phyloP scores from a whole-genome alignment of 1,139 yeast genomes.

The Zygotorulaspora mrakii region DNA sequence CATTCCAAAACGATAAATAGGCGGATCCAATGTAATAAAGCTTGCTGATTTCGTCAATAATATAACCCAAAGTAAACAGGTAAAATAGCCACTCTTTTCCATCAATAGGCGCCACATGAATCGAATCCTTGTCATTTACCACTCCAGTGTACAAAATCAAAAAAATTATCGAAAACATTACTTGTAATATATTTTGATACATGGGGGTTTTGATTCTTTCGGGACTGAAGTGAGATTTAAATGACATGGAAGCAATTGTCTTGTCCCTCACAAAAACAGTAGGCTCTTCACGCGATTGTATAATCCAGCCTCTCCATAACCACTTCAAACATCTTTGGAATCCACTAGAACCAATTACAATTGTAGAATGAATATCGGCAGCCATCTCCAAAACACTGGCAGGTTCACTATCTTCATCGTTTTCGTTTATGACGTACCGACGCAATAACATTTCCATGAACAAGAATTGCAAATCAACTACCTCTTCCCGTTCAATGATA shows the following conservation, averaged over 20 bases:
- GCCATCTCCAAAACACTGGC: slow-evolving; percentile 76
- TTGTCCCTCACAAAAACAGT: slow-evolving; percentile 62
- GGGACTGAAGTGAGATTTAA: slow-evolving; percentile 72
- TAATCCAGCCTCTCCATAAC: slow-evolving; percentile 93
- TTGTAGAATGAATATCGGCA: slow-evolving; percentile 78
- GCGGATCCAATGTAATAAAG: slow-evolving; percentile 71
- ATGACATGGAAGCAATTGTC: slow-evolving; percentile 53
- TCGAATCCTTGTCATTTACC: slow-evolving; percentile 48
- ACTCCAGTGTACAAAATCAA: slow-evolving; percentile 60
- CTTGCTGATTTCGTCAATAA: slow-evolving; percentile 65
- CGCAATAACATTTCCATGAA: slow-evolving; percentile 77
- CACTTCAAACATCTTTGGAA: slow-evolving; percentile 83
- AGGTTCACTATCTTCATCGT: slow-evolving; percentile 60
- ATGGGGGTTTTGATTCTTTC: slow-evolving; percentile 79
- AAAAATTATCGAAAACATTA: slow-evolving; percentile 63
- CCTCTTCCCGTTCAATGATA: slow-evolving; percentile 56
- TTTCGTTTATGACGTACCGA: slow-evolving; percentile 62
- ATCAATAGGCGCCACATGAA: slow-evolving; percentile 38
- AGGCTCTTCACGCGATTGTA: slow-evolving; percentile 70
- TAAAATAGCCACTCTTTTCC: slow-evolving; percentile 57
- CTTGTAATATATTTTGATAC: slow-evolving; percentile 73
- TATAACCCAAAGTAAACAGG: slow-evolving; percentile 61
- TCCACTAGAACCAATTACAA: slow-evolving; percentile 72
- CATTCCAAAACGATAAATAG: slow-evolving; percentile 77
- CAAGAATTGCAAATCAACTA: slow-evolving; percentile 56